phyloP scores from a whole-genome alignment of 306 rosid species.

The Prunus padus region DNA sequence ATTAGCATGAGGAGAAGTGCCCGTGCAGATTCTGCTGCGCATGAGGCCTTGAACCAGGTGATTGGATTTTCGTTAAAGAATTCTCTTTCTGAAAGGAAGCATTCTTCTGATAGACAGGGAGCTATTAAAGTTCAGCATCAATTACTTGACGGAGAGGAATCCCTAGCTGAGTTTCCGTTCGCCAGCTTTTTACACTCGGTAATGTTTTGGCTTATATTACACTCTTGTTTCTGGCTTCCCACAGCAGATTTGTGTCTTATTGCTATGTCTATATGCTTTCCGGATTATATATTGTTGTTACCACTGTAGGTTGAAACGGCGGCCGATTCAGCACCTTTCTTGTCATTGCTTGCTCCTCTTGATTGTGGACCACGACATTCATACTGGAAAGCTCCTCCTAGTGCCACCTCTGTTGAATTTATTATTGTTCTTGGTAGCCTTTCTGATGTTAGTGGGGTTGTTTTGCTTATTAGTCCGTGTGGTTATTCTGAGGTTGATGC shows the following conservation, averaged over 20 bases:
- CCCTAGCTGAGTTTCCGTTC: constrained; percentile 90
- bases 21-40: constrained; percentile 69
- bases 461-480: constrained; percentile 81
- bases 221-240: constrained; percentile 27
- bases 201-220: constrained; percentile 29
- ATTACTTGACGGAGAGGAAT: constrained; percentile 70
- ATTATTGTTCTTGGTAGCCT: constrained; percentile 67
- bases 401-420: constrained; percentile 66
- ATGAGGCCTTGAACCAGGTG: constrained; percentile 68
- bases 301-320: constrained; percentile 81
- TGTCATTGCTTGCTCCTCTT: constrained; percentile 87
- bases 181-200: constrained; percentile 87
- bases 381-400: constrained; percentile 94
- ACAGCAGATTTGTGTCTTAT: constrained; percentile 3
- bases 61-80: constrained; percentile 56
- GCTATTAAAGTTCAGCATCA: constrained; percentile 36
- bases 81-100: constrained; percentile 43
- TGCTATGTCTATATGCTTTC: background rate
- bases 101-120: constrained; percentile 32
- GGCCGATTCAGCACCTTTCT: constrained; percentile 68
- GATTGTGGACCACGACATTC: constrained; percentile 55
- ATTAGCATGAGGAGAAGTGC: constrained; percentile 69
- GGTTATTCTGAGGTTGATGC: constrained; percentile 87
- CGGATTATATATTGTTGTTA: constrained; percentile 6
- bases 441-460: constrained; percentile 92